Conservation (phyloP, 192 early-diverging fungal genomes). For the Kappamyces sp. region DNA sequence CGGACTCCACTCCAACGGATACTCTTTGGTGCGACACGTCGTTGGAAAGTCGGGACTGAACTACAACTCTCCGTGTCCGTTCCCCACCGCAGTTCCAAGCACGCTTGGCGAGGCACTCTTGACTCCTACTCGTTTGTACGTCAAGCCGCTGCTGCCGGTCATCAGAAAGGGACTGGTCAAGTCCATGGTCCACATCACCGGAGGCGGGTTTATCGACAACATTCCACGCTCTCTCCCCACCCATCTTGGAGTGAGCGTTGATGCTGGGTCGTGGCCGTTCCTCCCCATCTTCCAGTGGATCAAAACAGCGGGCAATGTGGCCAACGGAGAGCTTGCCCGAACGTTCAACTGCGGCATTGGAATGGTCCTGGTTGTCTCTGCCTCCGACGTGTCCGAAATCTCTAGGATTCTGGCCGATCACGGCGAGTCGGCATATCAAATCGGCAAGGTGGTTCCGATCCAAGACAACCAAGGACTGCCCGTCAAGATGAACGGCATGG, state of each 20-base stretch:
- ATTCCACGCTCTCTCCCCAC: constrained; percentile 92
- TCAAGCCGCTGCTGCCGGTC: constrained; percentile 82
- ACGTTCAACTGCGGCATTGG: constrained; percentile 99
- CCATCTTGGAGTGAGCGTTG: constrained; percentile 71
- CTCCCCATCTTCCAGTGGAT: constrained; percentile 96
- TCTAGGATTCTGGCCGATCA: constrained; percentile 47
- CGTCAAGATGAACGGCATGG: constrained; percentile 15
- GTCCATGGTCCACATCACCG: constrained; percentile 97
- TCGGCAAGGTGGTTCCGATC: constrained; percentile 52
- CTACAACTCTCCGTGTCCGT: constrained; percentile 79
- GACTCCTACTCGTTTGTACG: constrained; percentile 93
- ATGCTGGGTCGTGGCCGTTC: constrained; percentile 73
- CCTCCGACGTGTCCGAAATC: constrained; percentile 56
- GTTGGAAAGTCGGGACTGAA: constrained; percentile 60
- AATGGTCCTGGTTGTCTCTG: constrained; percentile 85
- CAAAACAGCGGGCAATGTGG: constrained; percentile 73
- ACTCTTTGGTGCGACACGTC: constrained; percentile 92
- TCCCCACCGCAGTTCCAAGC: constrained; percentile 35
- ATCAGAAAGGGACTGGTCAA: constrained; percentile 74
- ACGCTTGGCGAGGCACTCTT: constrained; percentile 82
- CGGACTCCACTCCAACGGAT: constrained; percentile 98
- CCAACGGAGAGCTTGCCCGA: constrained; percentile 76
- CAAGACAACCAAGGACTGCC: constrained; percentile 1
- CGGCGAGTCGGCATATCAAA: constrained; percentile 63
- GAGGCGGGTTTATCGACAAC: constrained; percentile 97